Evolutionary conservation across 2,329 filamentous ascomycete genomes (phyloP), one percentile per base, ranked within the genome.

Genomic region (Neofusicoccum kwambonambiense): DNA sequence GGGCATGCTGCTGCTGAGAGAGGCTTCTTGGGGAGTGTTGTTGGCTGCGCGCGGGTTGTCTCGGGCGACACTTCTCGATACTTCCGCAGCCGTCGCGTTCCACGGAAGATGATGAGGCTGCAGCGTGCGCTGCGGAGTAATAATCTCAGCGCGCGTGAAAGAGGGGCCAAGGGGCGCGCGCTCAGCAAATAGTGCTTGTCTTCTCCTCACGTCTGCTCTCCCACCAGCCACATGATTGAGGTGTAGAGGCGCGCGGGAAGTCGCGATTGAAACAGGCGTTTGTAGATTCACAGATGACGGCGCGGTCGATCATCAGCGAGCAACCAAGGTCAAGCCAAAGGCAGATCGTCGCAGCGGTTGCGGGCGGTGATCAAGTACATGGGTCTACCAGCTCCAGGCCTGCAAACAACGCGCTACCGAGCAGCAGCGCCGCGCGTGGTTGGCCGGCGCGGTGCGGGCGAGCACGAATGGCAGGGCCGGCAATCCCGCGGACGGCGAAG

Each of bases 271-370:
- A 52, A 50, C 47, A 34, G 47, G 47, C 47, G 47, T 50, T 45
- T 60, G 56, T 60, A 60, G 56, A 60, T 60, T 60, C 56, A 60
- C 56, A 49, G 56, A 60, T 60, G 56, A 60, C 56, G 56, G 56
- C 44, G 56, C 42, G 42, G 56, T 22, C 56, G 56, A 60, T 60
- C 56, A 60, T n/a, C n/a, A 37, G 34, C 56, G 56, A 37, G 39
- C 56, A 47, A 60, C 56, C 56, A 60, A 60, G 56, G 56, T 45
- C 56, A 47, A 45, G 42, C 35, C 56, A 19, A 37, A 60, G 41
- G 31, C 56, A 60, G 56, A 60, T 60, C 56, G 31, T 31, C 39
- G 54, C 39, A 27, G 54, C 54, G 41, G 54, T 58, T 45, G 54
- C 54, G 42, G 56, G 42, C 41, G 56, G 47, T 60, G 56, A 60